These are phyloP conservation scores for Penicillium malachiteum DNA, from an alignment of 495 filamentous ascomycete species.

Conservation along the genomic window DNA sequence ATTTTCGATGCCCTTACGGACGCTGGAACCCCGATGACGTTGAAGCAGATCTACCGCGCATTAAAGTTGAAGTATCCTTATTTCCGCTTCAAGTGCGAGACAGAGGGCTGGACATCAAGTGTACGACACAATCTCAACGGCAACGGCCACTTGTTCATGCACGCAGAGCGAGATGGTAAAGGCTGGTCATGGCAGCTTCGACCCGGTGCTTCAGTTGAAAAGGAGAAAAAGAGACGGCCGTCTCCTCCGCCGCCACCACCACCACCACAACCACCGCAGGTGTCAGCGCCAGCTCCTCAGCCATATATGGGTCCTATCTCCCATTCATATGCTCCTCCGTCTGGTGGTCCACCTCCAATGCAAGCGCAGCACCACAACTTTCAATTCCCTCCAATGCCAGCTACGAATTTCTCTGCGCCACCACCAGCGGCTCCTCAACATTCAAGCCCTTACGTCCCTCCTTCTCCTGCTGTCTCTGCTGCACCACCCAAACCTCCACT, in stretches of 20 bases:
- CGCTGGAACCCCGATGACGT: conserved; percentile 67
- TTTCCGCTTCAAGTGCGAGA: conserved; percentile 77
- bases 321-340: conserved; percentile 34
- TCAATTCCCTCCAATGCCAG: conserved; percentile 43
- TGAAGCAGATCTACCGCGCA: conserved; percentile 91
- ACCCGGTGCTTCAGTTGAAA: conserved; percentile 63
- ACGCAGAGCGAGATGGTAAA: conserved; percentile 73
- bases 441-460: conserved; percentile 21
- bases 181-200: conserved; percentile 69
- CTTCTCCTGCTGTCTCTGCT: conserved; percentile 10
- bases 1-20: conserved; percentile 86
- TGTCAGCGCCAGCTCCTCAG: conserved; percentile 36
- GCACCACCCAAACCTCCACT: conserved; percentile 10
- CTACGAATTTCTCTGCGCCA: conserved; percentile 31
- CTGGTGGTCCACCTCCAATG: conserved; percentile 30
- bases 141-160: conserved; percentile 77
- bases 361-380: conserved; percentile 37
- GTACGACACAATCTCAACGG: conserved; percentile 94
- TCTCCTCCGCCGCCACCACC: conserved; percentile 52
- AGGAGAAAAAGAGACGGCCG: conserved; percentile 64
- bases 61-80: conserved; percentile 87
- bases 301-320: conserved; percentile 44
- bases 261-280: conserved; percentile 36
- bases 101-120: conserved; percentile 94
- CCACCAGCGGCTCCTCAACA: conserved; percentile 23